These are phyloP conservation scores for Biscutella laevigata DNA, from an alignment of 441 rosid species.

Conservation along the genomic window DNA sequence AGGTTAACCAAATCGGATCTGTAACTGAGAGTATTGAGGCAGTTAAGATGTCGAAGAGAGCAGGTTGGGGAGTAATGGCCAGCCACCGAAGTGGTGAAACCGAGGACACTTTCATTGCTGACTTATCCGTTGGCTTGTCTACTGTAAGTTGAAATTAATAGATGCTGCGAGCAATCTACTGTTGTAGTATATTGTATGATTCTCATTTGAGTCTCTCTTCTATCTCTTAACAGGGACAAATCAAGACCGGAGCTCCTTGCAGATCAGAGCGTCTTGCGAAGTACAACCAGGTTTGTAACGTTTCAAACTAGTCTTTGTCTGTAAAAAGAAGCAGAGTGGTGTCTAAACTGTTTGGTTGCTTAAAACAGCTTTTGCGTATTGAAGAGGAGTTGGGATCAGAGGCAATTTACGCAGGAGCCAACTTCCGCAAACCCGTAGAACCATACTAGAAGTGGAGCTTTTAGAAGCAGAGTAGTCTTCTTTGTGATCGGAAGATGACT, in stretches of 20 bases:
- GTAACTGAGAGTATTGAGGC: constrained; percentile 98
- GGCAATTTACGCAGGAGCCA: constrained; percentile 78
- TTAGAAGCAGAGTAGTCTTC: constrained; percentile 8
- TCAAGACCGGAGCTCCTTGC: constrained; percentile 98
- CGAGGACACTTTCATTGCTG: constrained; percentile 96
- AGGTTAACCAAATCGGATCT: constrained; percentile 96
- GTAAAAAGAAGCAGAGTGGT: too few relatives aligned
- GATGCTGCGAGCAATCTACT: not conserved
- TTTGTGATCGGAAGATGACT: constrained; percentile 11
- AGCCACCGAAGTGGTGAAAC: constrained; percentile 99
- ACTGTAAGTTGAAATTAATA: constrained; percentile 48
- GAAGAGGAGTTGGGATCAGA: constrained; percentile 91
- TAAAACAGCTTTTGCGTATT: constrained; percentile 69
- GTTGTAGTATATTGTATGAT: not conserved
- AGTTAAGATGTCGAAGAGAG: constrained; percentile 84
- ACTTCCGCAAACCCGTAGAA: constrained; percentile 78
- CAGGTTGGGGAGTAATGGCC: constrained; percentile 99
- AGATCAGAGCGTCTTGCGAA: constrained; percentile 96
- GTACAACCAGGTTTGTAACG: constrained; percentile 73
- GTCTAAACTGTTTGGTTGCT: not conserved
- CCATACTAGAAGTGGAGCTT: constrained; percentile 47
- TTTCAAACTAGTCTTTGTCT: not conserved
- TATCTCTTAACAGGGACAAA: constrained; percentile 65
- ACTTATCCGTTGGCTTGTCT: constrained; percentile 80
- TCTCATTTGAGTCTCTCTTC: not conserved